phyloP scores from a whole-genome alignment of 495 filamentous ascomycete genomes.

The Penicillium longicatenatum region DNA sequence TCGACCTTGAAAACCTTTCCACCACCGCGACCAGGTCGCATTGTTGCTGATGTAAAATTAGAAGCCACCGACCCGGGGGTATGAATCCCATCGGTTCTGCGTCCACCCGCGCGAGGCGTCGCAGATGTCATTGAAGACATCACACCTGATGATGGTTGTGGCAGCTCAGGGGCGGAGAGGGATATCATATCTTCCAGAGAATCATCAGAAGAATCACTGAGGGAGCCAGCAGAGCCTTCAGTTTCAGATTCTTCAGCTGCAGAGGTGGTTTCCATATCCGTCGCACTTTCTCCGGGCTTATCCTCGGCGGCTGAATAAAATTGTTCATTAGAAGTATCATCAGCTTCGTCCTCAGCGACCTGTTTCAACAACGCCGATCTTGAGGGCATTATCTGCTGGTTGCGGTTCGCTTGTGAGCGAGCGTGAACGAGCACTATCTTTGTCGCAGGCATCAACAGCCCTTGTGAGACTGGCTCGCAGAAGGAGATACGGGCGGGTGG shows the following conservation, averaged over 20 bases:
- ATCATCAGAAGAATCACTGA: slow-evolving; percentile 71
- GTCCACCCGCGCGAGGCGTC: slow-evolving; percentile 67
- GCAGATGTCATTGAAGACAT: slow-evolving; percentile 72
- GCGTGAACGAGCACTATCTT: slow-evolving; percentile 74
- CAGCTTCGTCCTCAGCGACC: slow-evolving; percentile 67
- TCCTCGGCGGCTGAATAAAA: slow-evolving; percentile 89
- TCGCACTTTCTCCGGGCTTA: slow-evolving; percentile 55
- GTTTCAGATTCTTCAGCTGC: slow-evolving; percentile 58
- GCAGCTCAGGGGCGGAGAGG: slow-evolving; percentile 73
- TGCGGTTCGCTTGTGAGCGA: slow-evolving; percentile 39
- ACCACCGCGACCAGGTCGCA: slow-evolving; percentile 59
- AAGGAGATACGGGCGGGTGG: slow-evolving; percentile 68
- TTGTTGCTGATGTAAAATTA: slow-evolving; percentile 76
- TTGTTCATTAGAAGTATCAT: slow-evolving; percentile 81
- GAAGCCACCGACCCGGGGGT: slow-evolving; percentile 86
- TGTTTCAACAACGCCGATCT: slow-evolving; percentile 51
- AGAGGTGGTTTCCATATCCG: slow-evolving; percentile 55
- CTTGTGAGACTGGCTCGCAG: slow-evolving; percentile 81
- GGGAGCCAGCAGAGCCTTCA: slow-evolving; percentile 50
- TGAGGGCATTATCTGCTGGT: slow-evolving; percentile 24
- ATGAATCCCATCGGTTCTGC: slow-evolving; percentile 64
- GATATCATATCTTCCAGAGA: slow-evolving; percentile 83
- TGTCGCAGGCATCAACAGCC: slow-evolving; percentile 68
- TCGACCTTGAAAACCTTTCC: slow-evolving; percentile 76
- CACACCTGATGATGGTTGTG: slow-evolving; percentile 63